Evolutionary conservation across 2,329 filamentous ascomycete species (phyloP).

Genomic region (Hirsutella minnesotensis): DNA sequence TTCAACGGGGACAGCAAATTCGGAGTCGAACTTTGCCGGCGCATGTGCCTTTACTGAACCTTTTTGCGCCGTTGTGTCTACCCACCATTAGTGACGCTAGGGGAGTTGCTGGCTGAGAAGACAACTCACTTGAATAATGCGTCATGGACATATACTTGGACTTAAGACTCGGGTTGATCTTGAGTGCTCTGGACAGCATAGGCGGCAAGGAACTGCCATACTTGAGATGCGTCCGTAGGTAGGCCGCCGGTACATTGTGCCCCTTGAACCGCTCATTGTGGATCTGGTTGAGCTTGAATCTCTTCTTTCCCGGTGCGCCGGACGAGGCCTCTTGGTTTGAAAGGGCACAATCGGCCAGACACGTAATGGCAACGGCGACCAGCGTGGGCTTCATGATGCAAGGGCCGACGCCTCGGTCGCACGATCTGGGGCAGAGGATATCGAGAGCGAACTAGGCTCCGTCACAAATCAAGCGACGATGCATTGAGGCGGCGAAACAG

Average conservation of each 20-base stretch:
- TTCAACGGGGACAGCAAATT: slow-evolving; percentile 50
- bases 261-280: slow-evolving; percentile 20
- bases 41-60: slow-evolving; percentile 15
- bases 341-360: slow-evolving; percentile 5
- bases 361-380: not conserved
- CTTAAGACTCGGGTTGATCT: slow-evolving; percentile 11
- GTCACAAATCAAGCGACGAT: too few species aligned
- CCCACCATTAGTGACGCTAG: not conserved
- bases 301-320: not conserved
- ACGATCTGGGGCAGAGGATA: too few species aligned
- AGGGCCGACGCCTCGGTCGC: too few species aligned
- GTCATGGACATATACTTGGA: slow-evolving; percentile 10
- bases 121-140: slow-evolving; percentile 2
- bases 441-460: too few species aligned
- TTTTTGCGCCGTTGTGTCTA: slow-evolving; percentile 6
- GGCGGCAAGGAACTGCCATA: slow-evolving; percentile 20
- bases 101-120: not conserved
- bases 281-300: slow-evolving; percentile 19
- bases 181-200: slow-evolving; percentile 12
- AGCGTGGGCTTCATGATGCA: not conserved
- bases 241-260: slow-evolving; percentile 18
- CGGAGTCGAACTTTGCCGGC: slow-evolving; percentile 31
- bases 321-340: not conserved
- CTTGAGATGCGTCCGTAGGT: slow-evolving; percentile 23
- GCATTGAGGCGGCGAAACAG: too few species aligned